Evolutionary conservation across 345 rosid species (phyloP).

Genomic region (Aquilaria malaccensis): DNA sequence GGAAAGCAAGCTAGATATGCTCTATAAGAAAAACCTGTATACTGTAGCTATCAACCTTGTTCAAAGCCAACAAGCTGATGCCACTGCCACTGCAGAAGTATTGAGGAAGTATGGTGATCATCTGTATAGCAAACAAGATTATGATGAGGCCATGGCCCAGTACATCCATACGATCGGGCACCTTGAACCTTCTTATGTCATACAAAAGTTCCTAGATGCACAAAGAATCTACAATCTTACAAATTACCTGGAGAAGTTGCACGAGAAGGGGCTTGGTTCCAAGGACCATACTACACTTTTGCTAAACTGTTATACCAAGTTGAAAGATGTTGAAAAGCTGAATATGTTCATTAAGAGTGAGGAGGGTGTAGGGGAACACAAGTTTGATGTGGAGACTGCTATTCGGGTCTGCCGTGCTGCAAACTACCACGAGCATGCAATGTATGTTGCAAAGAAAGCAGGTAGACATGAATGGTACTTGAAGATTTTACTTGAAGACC

Average conservation of each 20-base stretch:
- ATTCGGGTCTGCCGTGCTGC: constrained; percentile 98
- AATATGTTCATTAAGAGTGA: constrained; percentile 88
- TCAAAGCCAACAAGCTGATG: constrained; percentile 97
- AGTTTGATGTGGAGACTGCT: constrained; percentile 97
- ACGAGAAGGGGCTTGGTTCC: constrained; percentile 97
- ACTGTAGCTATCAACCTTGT: constrained; percentile 96
- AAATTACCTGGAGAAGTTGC: constrained; percentile 88
- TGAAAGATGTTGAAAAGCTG: constrained; percentile 93
- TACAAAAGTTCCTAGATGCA: constrained; percentile 97
- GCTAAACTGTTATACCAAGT: constrained; percentile 90
- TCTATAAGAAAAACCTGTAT: constrained; percentile 91
- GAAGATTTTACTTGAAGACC: constrained; percentile 93
- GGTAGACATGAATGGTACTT: constrained; percentile 94
- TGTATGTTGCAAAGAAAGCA: constrained; percentile 98
- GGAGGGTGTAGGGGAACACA: constrained; percentile 85
- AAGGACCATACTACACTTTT: constrained; percentile 97
- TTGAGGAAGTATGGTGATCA: constrained; percentile 97
- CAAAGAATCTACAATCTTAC: constrained; percentile 98
- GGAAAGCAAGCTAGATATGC: constrained; percentile 99
- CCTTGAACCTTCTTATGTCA: constrained; percentile 97
- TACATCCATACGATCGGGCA: constrained; percentile 89
- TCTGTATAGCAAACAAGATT: constrained; percentile 89
- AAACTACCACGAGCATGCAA: constrained; percentile 96
- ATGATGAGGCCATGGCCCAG: constrained; percentile 94
- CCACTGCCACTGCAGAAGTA: constrained; percentile 98